Conservation (phyloP, 2,329 filamentous ascomycete species). For the Trichoderma sp. region DNA sequence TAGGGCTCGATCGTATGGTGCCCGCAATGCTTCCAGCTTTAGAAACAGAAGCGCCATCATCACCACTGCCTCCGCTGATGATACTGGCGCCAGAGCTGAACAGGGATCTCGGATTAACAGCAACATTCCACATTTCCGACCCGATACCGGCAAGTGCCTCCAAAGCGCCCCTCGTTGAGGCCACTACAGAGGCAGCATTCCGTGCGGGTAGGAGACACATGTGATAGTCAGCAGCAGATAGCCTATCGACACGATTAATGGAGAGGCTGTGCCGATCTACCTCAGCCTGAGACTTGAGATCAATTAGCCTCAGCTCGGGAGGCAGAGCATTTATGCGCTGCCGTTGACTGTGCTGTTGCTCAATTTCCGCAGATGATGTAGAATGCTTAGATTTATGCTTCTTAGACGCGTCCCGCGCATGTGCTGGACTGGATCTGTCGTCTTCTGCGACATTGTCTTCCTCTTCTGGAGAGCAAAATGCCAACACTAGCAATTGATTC, state of each 20-base stretch:
- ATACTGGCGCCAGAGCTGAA: slow-evolving; percentile 86
- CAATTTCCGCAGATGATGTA: slow-evolving; percentile 49
- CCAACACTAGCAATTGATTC: slow-evolving; percentile 84
- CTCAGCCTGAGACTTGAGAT: slow-evolving; percentile 81
- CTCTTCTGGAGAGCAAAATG: slow-evolving; percentile 75
- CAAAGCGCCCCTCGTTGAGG: slow-evolving; percentile 67
- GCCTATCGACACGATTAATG: slow-evolving; percentile 79
- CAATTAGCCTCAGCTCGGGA: slow-evolving; percentile 87
- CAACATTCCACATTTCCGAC: slow-evolving; percentile 83
- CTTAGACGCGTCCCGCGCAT: slow-evolving; percentile 28
- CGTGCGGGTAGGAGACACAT: slow-evolving; percentile 76
- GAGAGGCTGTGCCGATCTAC: slow-evolving; percentile 82
- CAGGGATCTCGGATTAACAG: slow-evolving; percentile 79
- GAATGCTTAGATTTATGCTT: slow-evolving; percentile 44
- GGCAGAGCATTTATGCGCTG: slow-evolving; percentile 75
- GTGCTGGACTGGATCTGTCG: slow-evolving; percentile 22
- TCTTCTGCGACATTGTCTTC: slow-evolving; percentile 55
- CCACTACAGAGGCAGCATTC: slow-evolving; percentile 60
- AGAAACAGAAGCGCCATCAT: slow-evolving; percentile 50
- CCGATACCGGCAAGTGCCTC: slow-evolving; percentile 71
- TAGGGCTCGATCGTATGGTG: slow-evolving; percentile 29
- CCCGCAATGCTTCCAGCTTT: slow-evolving; percentile 38
- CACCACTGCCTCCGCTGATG: slow-evolving; percentile 57
- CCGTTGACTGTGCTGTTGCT: slow-evolving; percentile 62
- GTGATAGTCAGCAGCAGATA: slow-evolving; percentile 90